These are phyloP conservation scores for Asterella californica DNA, from an alignment of 225 moss, liverwort and hornwort species.

Conservation along the genomic window DNA sequence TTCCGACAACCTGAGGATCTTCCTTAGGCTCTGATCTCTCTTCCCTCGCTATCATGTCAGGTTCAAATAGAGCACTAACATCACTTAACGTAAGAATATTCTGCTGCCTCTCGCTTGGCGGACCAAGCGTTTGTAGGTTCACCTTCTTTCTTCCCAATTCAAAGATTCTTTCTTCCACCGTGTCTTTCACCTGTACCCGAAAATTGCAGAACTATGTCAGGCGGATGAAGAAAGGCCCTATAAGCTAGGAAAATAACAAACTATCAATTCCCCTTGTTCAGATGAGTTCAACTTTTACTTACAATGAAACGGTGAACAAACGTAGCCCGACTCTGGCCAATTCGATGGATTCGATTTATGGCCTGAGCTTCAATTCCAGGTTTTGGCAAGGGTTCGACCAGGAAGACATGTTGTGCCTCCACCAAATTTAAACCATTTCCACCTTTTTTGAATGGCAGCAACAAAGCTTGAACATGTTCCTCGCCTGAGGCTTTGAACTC, in stretches of 20 bases:
- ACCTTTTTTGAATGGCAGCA: constrained; percentile 69
- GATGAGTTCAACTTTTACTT: constrained; percentile 28
- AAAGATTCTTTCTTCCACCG: constrained; percentile 92
- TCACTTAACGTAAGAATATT: constrained; percentile 66
- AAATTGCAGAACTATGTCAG: background rate
- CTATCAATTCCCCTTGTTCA: background rate
- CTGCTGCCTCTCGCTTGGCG: constrained; percentile 37
- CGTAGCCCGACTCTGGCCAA: constrained; percentile 77
- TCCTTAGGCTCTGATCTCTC: constrained; percentile 8
- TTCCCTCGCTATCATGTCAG: constrained; percentile 17
- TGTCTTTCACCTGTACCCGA: constrained; percentile 58
- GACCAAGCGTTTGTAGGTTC: constrained; percentile 40
- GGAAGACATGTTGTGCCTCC: constrained; percentile 89
- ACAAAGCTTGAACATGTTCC: constrained; percentile 68
- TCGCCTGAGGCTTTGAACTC: constrained; percentile 12
- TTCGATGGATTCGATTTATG: constrained; percentile 93
- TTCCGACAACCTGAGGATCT: constrained; percentile 18
- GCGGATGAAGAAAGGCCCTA: background rate
- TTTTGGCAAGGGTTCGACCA: constrained; percentile 82
- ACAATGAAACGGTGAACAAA: constrained; percentile 92
- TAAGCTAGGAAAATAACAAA: background rate
- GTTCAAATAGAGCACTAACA: constrained; percentile 66
- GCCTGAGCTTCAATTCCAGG: constrained; percentile 91
- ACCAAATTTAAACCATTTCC: constrained; percentile 90
- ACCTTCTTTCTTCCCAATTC: constrained; percentile 61